These are phyloP conservation scores for Salvia hispanica DNA, from an alignment of 257 asterid species.

Conservation along the genomic window DNA sequence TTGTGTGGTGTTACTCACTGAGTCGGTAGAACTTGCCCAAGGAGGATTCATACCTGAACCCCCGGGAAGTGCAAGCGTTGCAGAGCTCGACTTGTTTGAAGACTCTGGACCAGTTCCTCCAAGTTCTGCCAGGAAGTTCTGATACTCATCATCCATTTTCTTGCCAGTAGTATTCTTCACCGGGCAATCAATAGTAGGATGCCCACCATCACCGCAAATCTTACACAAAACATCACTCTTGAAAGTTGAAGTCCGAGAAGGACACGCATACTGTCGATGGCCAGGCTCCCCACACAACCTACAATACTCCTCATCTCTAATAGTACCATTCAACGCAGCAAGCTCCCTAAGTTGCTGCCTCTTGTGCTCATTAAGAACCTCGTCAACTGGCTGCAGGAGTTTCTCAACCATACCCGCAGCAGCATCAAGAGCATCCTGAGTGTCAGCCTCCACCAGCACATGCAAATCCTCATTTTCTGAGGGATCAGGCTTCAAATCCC, in stretches of 20 bases:
- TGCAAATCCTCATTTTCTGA: slow-evolving; percentile 94
- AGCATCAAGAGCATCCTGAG: slow-evolving; percentile 84
- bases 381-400: slow-evolving; percentile 97
- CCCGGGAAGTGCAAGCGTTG: slow-evolving; percentile 72
- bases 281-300: slow-evolving; percentile 96
- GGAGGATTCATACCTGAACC: slow-evolving; percentile 73
- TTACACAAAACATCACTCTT: slow-evolving; percentile 92
- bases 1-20: slow-evolving; percentile 46
- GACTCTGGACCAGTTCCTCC: slow-evolving; percentile 89
- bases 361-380: slow-evolving; percentile 94
- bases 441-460: slow-evolving; percentile 93
- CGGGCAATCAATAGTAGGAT: slow-evolving; percentile 92
- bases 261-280: slow-evolving; percentile 91
- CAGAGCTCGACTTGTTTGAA: slow-evolving; percentile 47
- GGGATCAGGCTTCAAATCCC: slow-evolving; percentile 82
- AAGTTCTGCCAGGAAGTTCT: slow-evolving; percentile 85
- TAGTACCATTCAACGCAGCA: slow-evolving; percentile 95
- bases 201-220: slow-evolving; percentile 98
- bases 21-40: slow-evolving; percentile 61
- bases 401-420: slow-evolving; percentile 98
- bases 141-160: slow-evolving; percentile 99
- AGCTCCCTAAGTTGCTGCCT: slow-evolving; percentile 97
- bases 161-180: slow-evolving; percentile 91
- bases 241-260: slow-evolving; percentile 78
- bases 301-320: slow-evolving; percentile 92